Percentiles rank a stretch among this genome's conserved stretches.
Conservation (phyloP, 345 rosid genomes). For the Brassica rapa region DNA sequence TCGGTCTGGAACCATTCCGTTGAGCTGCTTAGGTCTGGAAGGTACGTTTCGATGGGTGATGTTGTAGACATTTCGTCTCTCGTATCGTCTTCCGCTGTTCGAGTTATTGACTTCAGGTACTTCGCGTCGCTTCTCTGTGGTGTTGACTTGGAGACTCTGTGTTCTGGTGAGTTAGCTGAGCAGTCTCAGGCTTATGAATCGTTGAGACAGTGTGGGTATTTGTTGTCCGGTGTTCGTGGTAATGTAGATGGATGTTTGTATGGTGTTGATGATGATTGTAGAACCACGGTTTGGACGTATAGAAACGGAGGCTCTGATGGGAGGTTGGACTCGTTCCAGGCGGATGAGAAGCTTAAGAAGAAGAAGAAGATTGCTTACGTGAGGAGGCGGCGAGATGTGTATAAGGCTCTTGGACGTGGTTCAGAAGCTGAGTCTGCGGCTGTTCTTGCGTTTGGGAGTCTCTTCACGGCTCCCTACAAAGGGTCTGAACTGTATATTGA, state of each 20-base stretch:
- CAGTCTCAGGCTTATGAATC: slow-evolving; percentile 47
- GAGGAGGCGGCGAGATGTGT: slow-evolving; percentile 70
- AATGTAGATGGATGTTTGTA: slow-evolving; percentile 63
- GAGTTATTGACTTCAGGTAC: slow-evolving; percentile 72
- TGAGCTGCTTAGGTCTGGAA: slow-evolving; percentile 60
- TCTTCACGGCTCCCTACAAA: slow-evolving; percentile 79
- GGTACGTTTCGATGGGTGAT: slow-evolving; percentile 82
- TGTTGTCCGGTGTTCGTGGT: slow-evolving; percentile 66
- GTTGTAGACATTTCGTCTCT: slow-evolving; percentile 69
- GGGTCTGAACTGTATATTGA: slow-evolving; percentile 75
- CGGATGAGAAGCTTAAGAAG: slow-evolving; percentile 79
- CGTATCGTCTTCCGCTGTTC: slow-evolving; percentile 58
- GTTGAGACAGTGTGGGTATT: slow-evolving; percentile 65
- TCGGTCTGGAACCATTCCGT: slow-evolving; percentile 72
- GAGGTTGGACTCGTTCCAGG: slow-evolving; percentile 68
- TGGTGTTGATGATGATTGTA: slow-evolving; percentile 78
- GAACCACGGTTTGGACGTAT: slow-evolving; percentile 84
- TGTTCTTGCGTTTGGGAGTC: slow-evolving; percentile 83
- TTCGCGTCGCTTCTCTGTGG: slow-evolving; percentile 73
- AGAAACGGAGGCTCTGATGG: slow-evolving; percentile 57
- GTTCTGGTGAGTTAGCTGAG: slow-evolving; percentile 42
- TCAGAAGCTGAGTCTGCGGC: slow-evolving; percentile 61
- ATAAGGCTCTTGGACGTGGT: slow-evolving; percentile 70
- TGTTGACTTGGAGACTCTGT: slow-evolving; percentile 50
- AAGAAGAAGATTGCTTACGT: slow-evolving; percentile 64